Conservation (phyloP, 768 basidiomycete species). For the Boletus rufocinnamomeus region DNA sequence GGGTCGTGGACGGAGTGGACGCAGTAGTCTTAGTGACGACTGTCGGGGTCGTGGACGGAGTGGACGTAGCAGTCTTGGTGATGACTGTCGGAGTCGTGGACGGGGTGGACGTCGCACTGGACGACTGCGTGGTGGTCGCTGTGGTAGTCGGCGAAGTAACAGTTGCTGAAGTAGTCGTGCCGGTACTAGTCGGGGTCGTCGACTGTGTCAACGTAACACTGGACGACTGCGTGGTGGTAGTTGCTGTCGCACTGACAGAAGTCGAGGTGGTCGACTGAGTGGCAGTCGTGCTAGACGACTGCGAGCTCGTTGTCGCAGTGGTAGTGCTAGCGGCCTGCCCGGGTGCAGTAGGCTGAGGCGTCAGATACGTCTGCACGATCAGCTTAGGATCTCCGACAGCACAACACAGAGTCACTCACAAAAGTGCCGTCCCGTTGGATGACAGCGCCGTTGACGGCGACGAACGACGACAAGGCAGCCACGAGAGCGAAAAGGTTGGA, state of each 20-base stretch:
- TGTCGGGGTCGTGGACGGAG: not conserved
- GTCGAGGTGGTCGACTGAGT: not conserved
- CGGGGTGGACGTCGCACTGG: too few species aligned
- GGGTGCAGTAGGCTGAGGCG: slow-evolving; percentile 14
- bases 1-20: not conserved
- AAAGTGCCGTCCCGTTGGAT: slow-evolving; percentile 17
- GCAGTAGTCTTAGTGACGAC: too few species aligned
- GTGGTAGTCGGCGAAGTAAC: not conserved
- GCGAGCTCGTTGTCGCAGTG: not conserved
- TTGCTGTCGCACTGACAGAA: not conserved
- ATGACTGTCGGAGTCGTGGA: not conserved
- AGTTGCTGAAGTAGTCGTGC: not conserved
- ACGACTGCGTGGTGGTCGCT: not conserved
- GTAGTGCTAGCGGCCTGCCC: not conserved
- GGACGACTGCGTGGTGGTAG: not conserved
- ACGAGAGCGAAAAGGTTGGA: slow-evolving; percentile 11
- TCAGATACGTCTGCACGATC: slow-evolving; percentile 7
- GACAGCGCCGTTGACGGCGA: slow-evolving; percentile 18
- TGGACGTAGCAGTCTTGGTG: too few species aligned
- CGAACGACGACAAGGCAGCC: slow-evolving; percentile 13
- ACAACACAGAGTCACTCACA: slow-evolving; percentile 10
- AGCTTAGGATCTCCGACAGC: not conserved
- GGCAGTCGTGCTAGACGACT: not conserved
- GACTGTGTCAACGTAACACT: not conserved
- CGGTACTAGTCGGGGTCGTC: not conserved